A percentile compares a stretch with the other conserved stretches of the same genome.
Conservation (phyloP, 129 eudicot genomes). For the Chrysanthemum seticuspe region DNA sequence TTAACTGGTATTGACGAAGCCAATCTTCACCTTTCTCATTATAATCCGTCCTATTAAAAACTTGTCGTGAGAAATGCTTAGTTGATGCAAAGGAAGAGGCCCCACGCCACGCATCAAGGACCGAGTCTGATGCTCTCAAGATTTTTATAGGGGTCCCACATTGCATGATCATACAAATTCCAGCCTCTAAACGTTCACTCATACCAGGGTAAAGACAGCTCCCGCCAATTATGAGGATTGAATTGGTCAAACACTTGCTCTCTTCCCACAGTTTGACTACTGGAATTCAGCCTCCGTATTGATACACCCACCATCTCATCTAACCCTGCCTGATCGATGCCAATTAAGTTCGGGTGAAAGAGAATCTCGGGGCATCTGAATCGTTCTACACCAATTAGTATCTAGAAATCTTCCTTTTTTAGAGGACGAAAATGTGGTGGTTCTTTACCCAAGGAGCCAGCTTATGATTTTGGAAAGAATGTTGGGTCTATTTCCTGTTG, state of each 20-base stretch:
- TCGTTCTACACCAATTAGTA: constrained; percentile 83
- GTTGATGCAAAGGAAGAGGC: constrained; percentile 77
- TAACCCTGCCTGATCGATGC: constrained; percentile 91
- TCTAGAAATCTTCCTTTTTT: constrained; percentile 91
- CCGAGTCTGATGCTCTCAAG: constrained; percentile 56
- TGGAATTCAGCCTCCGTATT: constrained; percentile 46
- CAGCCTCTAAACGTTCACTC: constrained; percentile 83
- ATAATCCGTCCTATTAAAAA: constrained; percentile 65
- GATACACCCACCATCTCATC: constrained; percentile 91
- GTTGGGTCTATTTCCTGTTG: constrained; percentile 86
- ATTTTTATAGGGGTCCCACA: constrained; percentile 74
- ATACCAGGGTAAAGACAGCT: constrained; percentile 79
- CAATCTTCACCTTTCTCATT: constrained; percentile 91
- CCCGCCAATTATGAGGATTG: constrained; percentile 83
- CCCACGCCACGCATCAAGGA: constrained; percentile 96
- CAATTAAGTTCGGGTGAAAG: constrained; percentile 74
- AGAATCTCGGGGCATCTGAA: constrained; percentile 94
- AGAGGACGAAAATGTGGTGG: constrained; percentile 73
- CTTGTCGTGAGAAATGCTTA: constrained; percentile 58
- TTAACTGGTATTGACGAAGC: constrained; percentile 70
- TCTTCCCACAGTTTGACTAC: constrained; percentile 42
- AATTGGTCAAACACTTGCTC: constrained; percentile 62
- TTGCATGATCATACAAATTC: constrained; percentile 84
- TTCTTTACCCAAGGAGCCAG: constrained; percentile 49
- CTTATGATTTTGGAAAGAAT: constrained; percentile 62